Evolutionary conservation across 768 basidiomycete species (phyloP).

Genomic region (Psilocybe cyanescens): DNA sequence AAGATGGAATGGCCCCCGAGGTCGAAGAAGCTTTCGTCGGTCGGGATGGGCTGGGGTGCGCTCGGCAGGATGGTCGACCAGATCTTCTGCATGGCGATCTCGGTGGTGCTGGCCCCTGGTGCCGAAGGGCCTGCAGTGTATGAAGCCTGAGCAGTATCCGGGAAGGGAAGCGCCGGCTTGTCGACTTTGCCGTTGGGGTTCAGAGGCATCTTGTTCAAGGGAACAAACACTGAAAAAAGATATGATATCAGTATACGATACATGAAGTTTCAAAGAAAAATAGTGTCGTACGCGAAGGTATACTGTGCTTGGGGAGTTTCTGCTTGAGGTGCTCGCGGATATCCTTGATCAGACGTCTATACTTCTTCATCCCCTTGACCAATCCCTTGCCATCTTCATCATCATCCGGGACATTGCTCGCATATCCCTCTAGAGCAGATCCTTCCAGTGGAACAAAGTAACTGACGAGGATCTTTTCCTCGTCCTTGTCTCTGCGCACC

Average conservation of each 20-base stretch:
- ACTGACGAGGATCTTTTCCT: constrained; percentile 97
- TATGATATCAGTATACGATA: constrained; percentile 5
- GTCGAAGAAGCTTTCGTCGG: constrained; percentile 97
- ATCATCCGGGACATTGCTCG: constrained; percentile 63
- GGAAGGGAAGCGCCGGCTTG: constrained; percentile 98
- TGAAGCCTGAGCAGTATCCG: constrained; percentile 83
- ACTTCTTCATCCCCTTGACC: constrained; percentile 79
- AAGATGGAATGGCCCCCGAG: constrained; percentile 98
- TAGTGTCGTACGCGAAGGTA: constrained; percentile 75
- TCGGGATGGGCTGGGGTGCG: constrained; percentile 74
- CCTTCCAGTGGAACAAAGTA: constrained; percentile 93
- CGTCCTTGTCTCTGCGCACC: constrained; percentile 96
- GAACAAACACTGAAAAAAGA: constrained; percentile 82
- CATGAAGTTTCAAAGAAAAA: background rate
- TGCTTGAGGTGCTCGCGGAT: constrained; percentile 95
- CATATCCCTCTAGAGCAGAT: constrained; percentile 65
- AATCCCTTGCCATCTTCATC: constrained; percentile 64
- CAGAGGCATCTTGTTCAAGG: constrained; percentile 92
- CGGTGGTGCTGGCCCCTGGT: constrained; percentile 66
- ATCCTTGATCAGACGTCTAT: constrained; percentile 88
- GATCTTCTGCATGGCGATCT: constrained; percentile 80
- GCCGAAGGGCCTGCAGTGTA: constrained; percentile 41
- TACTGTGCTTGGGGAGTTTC: constrained; percentile 93
- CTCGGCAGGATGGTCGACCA: constrained; percentile 85
- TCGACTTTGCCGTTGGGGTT: constrained; percentile 99